Evolutionary conservation across 371 early-diverging fungal genomes (phyloP).

Genomic region (Syncephalastrum sp.): DNA sequence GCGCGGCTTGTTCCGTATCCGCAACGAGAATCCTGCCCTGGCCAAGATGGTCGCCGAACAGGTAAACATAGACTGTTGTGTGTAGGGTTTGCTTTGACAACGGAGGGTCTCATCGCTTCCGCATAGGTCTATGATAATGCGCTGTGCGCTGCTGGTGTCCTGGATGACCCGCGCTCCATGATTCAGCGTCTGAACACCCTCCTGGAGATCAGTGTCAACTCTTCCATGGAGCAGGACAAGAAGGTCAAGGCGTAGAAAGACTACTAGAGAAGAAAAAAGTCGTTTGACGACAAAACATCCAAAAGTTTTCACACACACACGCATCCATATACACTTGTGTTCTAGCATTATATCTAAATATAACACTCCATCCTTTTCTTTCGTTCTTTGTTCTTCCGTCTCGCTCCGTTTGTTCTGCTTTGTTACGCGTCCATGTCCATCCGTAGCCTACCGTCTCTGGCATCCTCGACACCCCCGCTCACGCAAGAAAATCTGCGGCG

Average conservation of each 20-base stretch:
- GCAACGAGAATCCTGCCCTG: slow-evolving; percentile 58
- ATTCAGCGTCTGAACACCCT: slow-evolving; percentile 66
- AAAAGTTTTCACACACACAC: too few relatives aligned
- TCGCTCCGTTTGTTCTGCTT: too few relatives aligned
- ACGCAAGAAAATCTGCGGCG: too few relatives aligned
- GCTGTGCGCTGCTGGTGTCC: slow-evolving; percentile 73
- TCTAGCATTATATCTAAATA: too few relatives aligned
- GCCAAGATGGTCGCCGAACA: slow-evolving; percentile 67
- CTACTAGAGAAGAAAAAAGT: too few relatives aligned
- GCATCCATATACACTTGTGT: too few relatives aligned
- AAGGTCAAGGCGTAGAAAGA: slow-evolving; percentile 23
- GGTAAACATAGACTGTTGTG: slow-evolving; percentile 10
- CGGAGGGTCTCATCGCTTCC: not conserved
- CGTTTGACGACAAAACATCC: too few relatives aligned
- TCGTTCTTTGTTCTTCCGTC: too few relatives aligned
- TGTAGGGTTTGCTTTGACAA: not conserved
- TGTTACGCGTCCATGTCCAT: too few relatives aligned
- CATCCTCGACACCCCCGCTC: too few relatives aligned
- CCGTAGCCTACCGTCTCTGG: too few relatives aligned
- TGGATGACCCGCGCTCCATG: slow-evolving; percentile 80
- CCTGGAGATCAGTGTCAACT: slow-evolving; percentile 55
- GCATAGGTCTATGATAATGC: slow-evolving; percentile 75
- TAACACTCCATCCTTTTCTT: too few relatives aligned
- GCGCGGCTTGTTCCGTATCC: slow-evolving; percentile 61
- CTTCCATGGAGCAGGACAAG: slow-evolving; percentile 40